Evolutionary conservation across 2,329 filamentous ascomycete genomes (phyloP).

Genomic region (Aspergillus sp.): DNA sequence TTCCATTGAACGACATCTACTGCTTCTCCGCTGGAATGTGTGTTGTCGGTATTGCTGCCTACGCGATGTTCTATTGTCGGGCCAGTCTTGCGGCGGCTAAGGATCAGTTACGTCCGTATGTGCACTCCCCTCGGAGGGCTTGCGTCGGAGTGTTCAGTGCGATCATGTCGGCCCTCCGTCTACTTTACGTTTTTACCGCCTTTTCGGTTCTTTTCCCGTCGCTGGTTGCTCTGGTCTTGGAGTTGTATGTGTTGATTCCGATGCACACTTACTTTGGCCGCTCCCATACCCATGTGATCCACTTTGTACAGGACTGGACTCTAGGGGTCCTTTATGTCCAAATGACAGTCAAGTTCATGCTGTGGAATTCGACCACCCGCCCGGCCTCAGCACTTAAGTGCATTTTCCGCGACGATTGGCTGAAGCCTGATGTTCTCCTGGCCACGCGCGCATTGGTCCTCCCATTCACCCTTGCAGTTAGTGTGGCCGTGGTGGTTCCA

Average conservation of each 20-base stretch:
- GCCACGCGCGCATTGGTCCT: conserved; percentile 83
- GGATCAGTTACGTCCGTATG: conserved; percentile 17
- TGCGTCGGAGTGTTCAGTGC: conserved; percentile 12
- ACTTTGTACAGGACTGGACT: conserved; percentile 89
- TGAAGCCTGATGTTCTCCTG: conserved; percentile 67
- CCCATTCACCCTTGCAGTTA: conserved; percentile 58
- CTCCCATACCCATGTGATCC: conserved; percentile 45
- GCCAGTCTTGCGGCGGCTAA: conserved; percentile 15
- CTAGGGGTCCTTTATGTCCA: conserved; percentile 85
- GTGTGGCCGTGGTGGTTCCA: conserved; percentile 57
- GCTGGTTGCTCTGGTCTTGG: conserved; percentile 68
- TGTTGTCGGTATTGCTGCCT: conserved; percentile 60
- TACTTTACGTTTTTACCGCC: conserved; percentile 67
- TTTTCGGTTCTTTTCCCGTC: conserved; percentile 74
- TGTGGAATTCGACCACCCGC: conserved; percentile 60
- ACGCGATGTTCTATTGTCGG: conserved; percentile 47
- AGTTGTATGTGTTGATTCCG: conserved; percentile 82
- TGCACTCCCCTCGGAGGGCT: conserved; percentile 25
- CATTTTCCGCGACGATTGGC: conserved; percentile 65
- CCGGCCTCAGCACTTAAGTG: conserved; percentile 66
- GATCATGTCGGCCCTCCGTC: conserved; percentile 34
- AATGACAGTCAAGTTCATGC: conserved; percentile 61
- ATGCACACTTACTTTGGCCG: conserved; percentile 64
- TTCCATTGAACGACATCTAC: conserved; percentile 87
- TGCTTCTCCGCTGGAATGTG: conserved; percentile 90